A percentile compares a stretch with the other conserved stretches of the same genome.
phyloP scores from a whole-genome alignment of 306 rosid species.

The Vicia villosa region DNA sequence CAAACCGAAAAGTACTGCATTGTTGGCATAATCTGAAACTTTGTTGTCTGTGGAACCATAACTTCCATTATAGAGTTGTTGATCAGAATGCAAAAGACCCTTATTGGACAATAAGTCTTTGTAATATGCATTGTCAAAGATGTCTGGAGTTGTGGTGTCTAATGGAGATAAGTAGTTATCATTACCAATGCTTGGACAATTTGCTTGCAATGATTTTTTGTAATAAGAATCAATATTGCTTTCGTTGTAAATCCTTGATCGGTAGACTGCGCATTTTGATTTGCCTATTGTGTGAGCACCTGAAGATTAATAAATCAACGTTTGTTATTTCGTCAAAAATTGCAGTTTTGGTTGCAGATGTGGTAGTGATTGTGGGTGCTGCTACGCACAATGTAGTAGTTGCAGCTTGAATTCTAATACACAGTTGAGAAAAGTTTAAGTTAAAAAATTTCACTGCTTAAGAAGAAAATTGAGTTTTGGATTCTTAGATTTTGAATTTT shows the following conservation, averaged over 20 bases:
- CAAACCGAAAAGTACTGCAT: background rate
- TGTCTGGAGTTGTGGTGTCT: slow-evolving; percentile 35
- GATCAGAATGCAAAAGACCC: slow-evolving; percentile 62
- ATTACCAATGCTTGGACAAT: slow-evolving; percentile 51
- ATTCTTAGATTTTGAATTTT: too few species aligned
- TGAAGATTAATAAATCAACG: background rate
- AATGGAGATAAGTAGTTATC: slow-evolving; percentile 44
- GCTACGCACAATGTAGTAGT: too few species aligned
- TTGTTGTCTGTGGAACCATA: slow-evolving; percentile 44
- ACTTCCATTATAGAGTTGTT: slow-evolving; percentile 48
- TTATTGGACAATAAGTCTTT: slow-evolving; percentile 36
- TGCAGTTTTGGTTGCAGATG: too few species aligned
- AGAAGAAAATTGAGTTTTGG: too few species aligned
- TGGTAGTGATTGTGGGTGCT: too few species aligned
- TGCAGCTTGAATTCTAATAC: too few species aligned
- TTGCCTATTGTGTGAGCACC: slow-evolving; percentile 63
- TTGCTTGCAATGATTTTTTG: slow-evolving; percentile 30
- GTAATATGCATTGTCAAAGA: slow-evolving; percentile 51
- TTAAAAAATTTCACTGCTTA: too few species aligned
- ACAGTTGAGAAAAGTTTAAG: too few species aligned
- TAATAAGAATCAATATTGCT: slow-evolving; percentile 44
- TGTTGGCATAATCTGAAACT: slow-evolving; percentile 36
- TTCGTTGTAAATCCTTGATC: slow-evolving; percentile 52
- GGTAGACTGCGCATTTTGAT: slow-evolving; percentile 41
- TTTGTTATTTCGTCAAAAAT: too few species aligned